Evolutionary conservation across 164 flowering plant species (phyloP).

Genomic region (Stephania yunnanensis): DNA sequence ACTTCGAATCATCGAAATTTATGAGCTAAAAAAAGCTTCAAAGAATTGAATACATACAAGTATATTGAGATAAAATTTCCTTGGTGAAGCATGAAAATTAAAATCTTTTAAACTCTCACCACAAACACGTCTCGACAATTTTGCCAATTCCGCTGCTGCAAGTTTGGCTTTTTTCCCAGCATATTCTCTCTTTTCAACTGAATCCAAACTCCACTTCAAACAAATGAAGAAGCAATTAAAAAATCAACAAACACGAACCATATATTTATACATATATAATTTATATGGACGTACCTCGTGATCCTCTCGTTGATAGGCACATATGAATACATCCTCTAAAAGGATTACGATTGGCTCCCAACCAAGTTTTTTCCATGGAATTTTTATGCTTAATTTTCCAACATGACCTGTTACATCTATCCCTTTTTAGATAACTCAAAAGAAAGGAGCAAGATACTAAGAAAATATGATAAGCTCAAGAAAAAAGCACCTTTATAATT

Average conservation of each 20-base stretch:
- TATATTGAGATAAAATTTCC: not conserved
- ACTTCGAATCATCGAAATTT: too few relatives aligned
- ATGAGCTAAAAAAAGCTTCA: too few relatives aligned
- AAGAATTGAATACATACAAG: not conserved
- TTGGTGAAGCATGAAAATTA: not conserved
- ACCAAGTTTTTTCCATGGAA: conserved; percentile 91
- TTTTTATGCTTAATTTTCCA: conserved; percentile 77
- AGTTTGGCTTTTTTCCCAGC: conserved; percentile 90
- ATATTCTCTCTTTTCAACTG: conserved; percentile 69
- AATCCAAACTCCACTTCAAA: conserved; percentile 63
- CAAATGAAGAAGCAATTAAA: conserved; percentile 2
- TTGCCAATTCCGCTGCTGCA: conserved; percentile 92
- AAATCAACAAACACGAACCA: not conserved
- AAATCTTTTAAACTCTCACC: conserved; percentile 49
- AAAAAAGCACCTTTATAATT: not conserved
- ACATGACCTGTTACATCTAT: conserved; percentile 46
- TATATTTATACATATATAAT: not conserved
- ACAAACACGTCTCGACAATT: conserved; percentile 75
- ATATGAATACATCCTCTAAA: conserved; percentile 67
- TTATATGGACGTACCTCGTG: conserved; percentile 39
- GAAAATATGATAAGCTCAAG: not conserved
- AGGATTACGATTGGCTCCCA: conserved; percentile 75
- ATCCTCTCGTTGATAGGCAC: conserved; percentile 57
- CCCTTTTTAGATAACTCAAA: not conserved
- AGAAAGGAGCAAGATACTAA: not conserved